Conservation (phyloP, 2,329 filamentous ascomycete genomes). For the Pestalotiopsis sp. region DNA sequence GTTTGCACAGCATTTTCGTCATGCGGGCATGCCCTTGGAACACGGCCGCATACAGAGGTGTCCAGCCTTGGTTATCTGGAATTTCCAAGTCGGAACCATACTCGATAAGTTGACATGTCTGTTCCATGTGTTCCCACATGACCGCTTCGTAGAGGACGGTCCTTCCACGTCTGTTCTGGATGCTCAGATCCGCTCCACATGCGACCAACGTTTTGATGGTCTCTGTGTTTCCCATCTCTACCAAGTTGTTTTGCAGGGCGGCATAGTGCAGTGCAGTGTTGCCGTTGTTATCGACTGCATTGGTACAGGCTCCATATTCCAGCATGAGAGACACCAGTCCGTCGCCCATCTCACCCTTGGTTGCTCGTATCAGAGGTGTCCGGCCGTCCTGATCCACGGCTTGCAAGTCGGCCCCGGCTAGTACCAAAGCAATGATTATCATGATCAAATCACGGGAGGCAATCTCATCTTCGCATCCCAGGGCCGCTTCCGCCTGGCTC, state of each 20-base stretch:
- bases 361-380: slow-evolving; percentile 21
- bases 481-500: slow-evolving; percentile 15
- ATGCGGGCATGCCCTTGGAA: slow-evolving; percentile 18
- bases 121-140: slow-evolving; percentile 17
- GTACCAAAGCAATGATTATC: slow-evolving; percentile 19
- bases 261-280: slow-evolving; percentile 24
- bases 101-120: slow-evolving; percentile 19
- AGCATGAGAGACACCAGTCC: slow-evolving; percentile 21
- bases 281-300: slow-evolving; percentile 18
- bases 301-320: slow-evolving; percentile 19
- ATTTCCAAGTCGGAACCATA: slow-evolving; percentile 22
- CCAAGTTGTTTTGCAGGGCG: slow-evolving; percentile 16
- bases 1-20: slow-evolving; percentile 19
- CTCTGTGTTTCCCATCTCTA: slow-evolving; percentile 20
- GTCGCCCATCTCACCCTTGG: slow-evolving; percentile 22
- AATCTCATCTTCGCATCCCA: slow-evolving; percentile 17
- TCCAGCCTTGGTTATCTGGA: slow-evolving; percentile 20
- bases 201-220: slow-evolving; percentile 18
- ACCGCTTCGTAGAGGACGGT: slow-evolving; percentile 22
- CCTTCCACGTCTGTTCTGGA: slow-evolving; percentile 19
- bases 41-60: slow-evolving; percentile 20
- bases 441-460: slow-evolving; percentile 15
- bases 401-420: slow-evolving; percentile 19
- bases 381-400: slow-evolving; percentile 16
- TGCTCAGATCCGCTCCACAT: slow-evolving; percentile 20